Conservation (phyloP, 2,329 filamentous ascomycete species). For the Ascochyta clinopodiicola region DNA sequence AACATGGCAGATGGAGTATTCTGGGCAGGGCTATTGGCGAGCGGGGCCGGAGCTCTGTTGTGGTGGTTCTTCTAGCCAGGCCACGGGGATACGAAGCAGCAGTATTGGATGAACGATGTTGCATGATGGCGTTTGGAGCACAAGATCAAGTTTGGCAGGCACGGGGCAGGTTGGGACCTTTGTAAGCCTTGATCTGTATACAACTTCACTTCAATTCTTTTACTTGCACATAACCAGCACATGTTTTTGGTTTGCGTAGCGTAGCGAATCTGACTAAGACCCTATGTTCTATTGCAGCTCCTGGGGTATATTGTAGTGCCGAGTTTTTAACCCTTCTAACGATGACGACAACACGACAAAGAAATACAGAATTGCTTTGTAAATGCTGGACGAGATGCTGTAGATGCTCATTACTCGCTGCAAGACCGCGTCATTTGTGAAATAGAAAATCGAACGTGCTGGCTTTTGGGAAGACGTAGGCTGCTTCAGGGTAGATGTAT, state of each 20-base stretch:
- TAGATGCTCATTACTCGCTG: too few relatives aligned
- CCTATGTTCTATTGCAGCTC: constrained; percentile 1
- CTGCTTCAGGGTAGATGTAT: too few relatives aligned
- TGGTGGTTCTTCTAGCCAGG: constrained; percentile 53
- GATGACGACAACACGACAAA: too few relatives aligned
- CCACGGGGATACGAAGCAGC: neutral
- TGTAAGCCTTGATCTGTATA: neutral
- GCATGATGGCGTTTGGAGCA: neutral
- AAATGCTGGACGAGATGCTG: too few relatives aligned
- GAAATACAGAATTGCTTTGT: too few relatives aligned
- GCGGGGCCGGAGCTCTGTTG: constrained; percentile 55
- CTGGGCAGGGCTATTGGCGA: constrained; percentile 59
- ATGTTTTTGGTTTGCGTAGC: neutral
- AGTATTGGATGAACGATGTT: constrained; percentile 2
- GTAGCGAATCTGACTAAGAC: neutral
- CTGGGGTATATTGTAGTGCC: constrained; percentile 12
- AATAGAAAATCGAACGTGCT: too few relatives aligned
- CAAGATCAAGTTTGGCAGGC: neutral
- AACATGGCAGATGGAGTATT: constrained; percentile 54
- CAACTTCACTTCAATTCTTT: neutral
- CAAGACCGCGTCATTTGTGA: too few relatives aligned
- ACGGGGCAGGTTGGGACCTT: neutral
- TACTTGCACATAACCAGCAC: neutral
- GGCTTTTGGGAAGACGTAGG: too few relatives aligned
- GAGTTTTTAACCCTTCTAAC: too few relatives aligned